phyloP scores from a whole-genome alignment of 495 filamentous ascomycete species.

The Penicillium paxilli region DNA sequence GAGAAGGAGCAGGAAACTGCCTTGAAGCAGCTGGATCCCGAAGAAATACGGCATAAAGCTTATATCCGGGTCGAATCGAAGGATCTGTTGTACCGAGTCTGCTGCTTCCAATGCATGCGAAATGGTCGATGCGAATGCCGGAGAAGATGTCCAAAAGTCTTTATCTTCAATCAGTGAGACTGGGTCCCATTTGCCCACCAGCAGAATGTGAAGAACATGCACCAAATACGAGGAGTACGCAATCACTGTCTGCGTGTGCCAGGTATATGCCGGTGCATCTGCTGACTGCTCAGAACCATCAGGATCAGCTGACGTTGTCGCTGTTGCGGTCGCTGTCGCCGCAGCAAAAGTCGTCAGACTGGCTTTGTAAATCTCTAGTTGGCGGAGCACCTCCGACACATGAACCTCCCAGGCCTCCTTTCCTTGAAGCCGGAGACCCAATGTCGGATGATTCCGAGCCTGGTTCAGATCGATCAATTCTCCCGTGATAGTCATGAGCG shows the following conservation, averaged over 20 bases:
- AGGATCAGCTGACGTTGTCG: conserved; percentile 31
- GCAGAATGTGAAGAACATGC: conserved; percentile 79
- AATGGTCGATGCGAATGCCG: conserved; percentile 77
- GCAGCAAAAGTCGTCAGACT: conserved; percentile 81
- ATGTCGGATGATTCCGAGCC: conserved; percentile 83
- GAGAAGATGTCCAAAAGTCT: conserved; percentile 84
- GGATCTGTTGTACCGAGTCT: conserved; percentile 77
- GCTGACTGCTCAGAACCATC: conserved; percentile 11
- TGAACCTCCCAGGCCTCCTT: conserved; percentile 79
- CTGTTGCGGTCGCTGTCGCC: conserved; percentile 45
- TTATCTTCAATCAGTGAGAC: conserved; percentile 84
- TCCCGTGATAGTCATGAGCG: conserved; percentile 92
- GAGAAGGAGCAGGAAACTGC: conserved; percentile 76
- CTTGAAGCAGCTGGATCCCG: conserved; percentile 81
- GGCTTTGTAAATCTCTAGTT: conserved; percentile 78
- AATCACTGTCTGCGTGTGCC: conserved; percentile 81
- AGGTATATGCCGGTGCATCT: conserved; percentile 54
- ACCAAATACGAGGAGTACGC: conserved; percentile 89
- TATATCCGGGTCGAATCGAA: conserved; percentile 81
- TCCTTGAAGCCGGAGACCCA: conserved; percentile 74
- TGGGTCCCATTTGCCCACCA: conserved; percentile 86
- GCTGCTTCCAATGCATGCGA: conserved; percentile 78
- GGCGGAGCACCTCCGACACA: conserved; percentile 71
- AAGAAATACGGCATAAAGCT: conserved; percentile 93
- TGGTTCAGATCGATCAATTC: conserved; percentile 91